Evolutionary conservation across 2,329 filamentous ascomycete genomes (phyloP), one percentile per base, ranked within the genome.

Genomic region (Colletotrichum magnum): DNA sequence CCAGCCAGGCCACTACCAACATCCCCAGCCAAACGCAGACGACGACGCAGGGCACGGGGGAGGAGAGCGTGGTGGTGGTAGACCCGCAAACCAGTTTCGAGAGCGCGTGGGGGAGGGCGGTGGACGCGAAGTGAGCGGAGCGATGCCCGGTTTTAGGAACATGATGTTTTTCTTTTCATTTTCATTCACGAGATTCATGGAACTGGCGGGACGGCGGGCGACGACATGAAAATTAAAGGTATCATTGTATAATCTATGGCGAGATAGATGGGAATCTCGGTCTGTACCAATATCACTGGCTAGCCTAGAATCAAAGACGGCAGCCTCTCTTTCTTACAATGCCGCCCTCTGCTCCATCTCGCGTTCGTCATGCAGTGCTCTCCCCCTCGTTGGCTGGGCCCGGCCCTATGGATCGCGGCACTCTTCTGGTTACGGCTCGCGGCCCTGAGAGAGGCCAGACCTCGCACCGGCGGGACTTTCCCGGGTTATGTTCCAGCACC

Each of bases 81-180:
- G 86, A 87, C 45, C 74, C 81, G 26, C 76, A 83, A 66, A 81
- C 79, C 57, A 85, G 83, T 4, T 89, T 94, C 74, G 91, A 94
- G 78, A 89, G 83, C 73, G 91, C 90, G 1, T 94, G 92, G 92
- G 90, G 87, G 58, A 89, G 90, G 78, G 92, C 92, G 16, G 76
- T 86, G 41, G 84, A 85, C 32, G 80, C 79, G 47, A 72, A 72
- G 45, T 73, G 64, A 58, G 57, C 18, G 32, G 56, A 48, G 16
- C 32, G 6, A 18, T 4, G 15, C 21, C n/a, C 21, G 13, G 18
- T 6, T 15, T 18, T 3, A 5, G 5, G 47, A 48, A 52, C 47
- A 61, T 16, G 58, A 61, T 9, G 18, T 39, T 50, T 59, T 59
- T 58, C 32, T 36, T 43, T 43, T 43, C 16, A 7, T n/a, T 43